Base-by-base conservation (phyloP, 805 yeast genomes). In the Yamadazyma phyllophila region DNA sequence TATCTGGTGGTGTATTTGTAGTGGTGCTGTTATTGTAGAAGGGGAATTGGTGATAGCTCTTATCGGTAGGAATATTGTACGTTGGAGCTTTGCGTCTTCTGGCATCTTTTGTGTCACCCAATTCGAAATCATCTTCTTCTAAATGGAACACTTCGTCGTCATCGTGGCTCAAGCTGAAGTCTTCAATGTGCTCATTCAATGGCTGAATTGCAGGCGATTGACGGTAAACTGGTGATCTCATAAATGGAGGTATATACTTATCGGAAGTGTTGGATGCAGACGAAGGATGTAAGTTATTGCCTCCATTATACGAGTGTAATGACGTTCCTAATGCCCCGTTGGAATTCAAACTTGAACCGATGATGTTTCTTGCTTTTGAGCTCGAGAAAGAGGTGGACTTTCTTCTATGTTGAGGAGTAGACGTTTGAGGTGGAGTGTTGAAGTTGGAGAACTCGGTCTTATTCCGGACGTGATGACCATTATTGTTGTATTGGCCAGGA, bases 131-230 rank as follows among this genome's bases (percentile, higher is more conserved):
- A 44, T 65, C 74, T 48, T 71, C 76, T 51, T 71, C 76, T 44
- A 72, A 61, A 36, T 69, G 71, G 50, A 72, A 72, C 7, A 72
- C 74, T 44, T 66, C 74, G 36, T 65, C 67, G 45, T 63, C 65
- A 41, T 29, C 34, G 14, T 57, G 24, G 24, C 24, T 57, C 42
- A 69, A 59, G 27, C 45, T 54, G 46, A 71, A 51, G 43, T 59
- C 55, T 41, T 65, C 74, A 34, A 71, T 58, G 30, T 66, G 71
- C 49, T 70, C 76, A 10, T 61, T 51, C 35, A 69, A 57, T 3
- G 71, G 67, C 5, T 50, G 61, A 36, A 66, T 55, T 2, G 57
- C 59, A 2, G 73, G 70, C 3, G 74, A 66, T 48, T 58, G 63
- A 17, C 51, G 43, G 36, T 53, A 61, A 16, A 51, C 55, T 1